A percentile compares a stretch with the other conserved stretches of the same genome.
phyloP scores from a whole-genome alignment of 192 early-diverging fungal species.

The Funneliformis geosporum region DNA sequence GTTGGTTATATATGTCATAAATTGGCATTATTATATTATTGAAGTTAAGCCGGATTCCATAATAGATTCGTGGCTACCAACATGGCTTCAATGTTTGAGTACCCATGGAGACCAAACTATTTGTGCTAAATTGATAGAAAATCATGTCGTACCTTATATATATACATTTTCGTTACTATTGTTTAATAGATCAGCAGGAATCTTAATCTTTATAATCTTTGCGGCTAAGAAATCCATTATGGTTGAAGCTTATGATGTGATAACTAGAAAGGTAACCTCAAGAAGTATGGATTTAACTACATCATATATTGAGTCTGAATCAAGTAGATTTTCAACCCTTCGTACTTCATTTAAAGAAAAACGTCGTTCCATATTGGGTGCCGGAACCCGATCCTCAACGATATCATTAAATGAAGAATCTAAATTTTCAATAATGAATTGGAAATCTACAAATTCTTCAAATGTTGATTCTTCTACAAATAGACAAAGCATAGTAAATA shows the following conservation, averaged over 20 bases:
- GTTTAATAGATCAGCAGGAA: background rate
- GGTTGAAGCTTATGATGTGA: background rate
- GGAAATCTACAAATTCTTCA: too few relatives aligned
- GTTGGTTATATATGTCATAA: slow-evolving; percentile 1
- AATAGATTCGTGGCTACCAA: background rate
- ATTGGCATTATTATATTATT: slow-evolving; percentile 6
- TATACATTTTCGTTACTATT: background rate
- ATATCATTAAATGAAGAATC: too few relatives aligned
- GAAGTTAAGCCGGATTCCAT: background rate
- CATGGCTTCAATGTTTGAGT: background rate
- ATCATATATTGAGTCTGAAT: background rate
- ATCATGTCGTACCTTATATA: background rate
- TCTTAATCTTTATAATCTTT: slow-evolving; percentile 20
- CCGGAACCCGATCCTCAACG: too few relatives aligned
- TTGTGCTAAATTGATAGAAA: background rate
- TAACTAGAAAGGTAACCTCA: background rate
- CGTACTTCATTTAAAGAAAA: too few relatives aligned
- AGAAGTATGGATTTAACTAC: background rate
- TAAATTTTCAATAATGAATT: too few relatives aligned
- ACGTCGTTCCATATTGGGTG: too few relatives aligned
- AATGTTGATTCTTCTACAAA: too few relatives aligned
- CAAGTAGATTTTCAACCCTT: too few relatives aligned
- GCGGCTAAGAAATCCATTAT: background rate
- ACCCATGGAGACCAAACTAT: background rate
- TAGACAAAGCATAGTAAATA: too few relatives aligned